phyloP scores from a whole-genome alignment of 2,329 filamentous ascomycete genomes.

The Xylariaceae sp. region DNA sequence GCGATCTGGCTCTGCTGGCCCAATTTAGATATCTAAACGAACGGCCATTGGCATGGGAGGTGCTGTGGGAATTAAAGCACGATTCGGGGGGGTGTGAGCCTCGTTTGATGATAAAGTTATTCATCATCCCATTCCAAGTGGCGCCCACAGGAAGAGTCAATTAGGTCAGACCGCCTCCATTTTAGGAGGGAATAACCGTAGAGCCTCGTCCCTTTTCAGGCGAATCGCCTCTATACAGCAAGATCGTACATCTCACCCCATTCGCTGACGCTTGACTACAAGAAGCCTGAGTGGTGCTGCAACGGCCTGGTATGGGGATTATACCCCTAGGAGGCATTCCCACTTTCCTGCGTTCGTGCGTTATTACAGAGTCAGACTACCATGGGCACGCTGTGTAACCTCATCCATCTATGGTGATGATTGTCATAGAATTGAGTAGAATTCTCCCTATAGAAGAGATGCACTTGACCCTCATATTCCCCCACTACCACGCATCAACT shows the following conservation, averaged over 20 bases:
- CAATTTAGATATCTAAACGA: conserved; percentile 13
- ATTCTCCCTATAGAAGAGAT: conserved; percentile 2
- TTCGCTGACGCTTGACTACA: neutral
- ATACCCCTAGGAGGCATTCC: neutral
- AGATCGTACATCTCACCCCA: neutral
- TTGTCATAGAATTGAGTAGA: neutral
- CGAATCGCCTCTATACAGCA: conserved; percentile 10
- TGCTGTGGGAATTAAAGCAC: conserved; percentile 7
- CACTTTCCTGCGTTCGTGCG: neutral
- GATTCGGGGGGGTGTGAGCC: conserved; percentile 9
- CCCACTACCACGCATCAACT: conserved; percentile 14
- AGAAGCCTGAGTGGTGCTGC: neutral
- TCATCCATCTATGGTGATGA: neutral
- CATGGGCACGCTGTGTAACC: conserved; percentile 18
- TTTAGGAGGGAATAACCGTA: too few species aligned
- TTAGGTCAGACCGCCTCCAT: conserved; percentile 25
- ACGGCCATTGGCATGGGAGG: neutral
- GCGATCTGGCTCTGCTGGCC: neutral
- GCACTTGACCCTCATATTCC: neutral
- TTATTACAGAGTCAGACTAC: neutral
- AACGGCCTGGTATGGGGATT: conserved; percentile 12
- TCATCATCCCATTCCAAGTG: conserved; percentile 4
- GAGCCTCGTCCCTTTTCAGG: conserved; percentile 4
- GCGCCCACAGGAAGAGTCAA: neutral
- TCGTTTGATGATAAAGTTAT: conserved; percentile 17